Evolutionary conservation across 805 yeast genomes (phyloP).

Genomic region (Suhomyces prunicola): DNA sequence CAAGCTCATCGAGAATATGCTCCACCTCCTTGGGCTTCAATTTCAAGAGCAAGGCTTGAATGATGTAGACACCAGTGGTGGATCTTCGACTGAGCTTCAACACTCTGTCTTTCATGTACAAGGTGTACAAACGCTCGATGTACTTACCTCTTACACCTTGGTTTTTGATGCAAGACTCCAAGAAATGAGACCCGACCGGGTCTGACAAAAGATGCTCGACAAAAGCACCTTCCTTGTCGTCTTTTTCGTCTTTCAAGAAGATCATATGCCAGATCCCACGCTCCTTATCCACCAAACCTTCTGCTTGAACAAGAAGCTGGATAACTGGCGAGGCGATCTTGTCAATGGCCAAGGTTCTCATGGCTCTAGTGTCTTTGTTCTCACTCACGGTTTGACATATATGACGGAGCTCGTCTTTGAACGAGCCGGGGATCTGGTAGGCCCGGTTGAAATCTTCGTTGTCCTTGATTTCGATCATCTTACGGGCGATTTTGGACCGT

Average conservation of each 20-base stretch:
- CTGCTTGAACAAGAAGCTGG: slow-evolving; percentile 73
- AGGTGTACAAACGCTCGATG: slow-evolving; percentile 63
- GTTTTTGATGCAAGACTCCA: slow-evolving; percentile 65
- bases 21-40: slow-evolving; percentile 62
- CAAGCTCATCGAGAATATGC: slow-evolving; percentile 56
- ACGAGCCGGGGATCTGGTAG: slow-evolving; percentile 67
- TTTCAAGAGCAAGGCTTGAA: slow-evolving; percentile 66
- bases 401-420: slow-evolving; percentile 56
- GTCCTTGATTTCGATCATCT: slow-evolving; percentile 86
- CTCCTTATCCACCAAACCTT: slow-evolving; percentile 74
- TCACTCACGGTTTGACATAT: slow-evolving; percentile 42
- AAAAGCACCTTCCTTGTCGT: slow-evolving; percentile 69
- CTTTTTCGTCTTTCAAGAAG: slow-evolving; percentile 51
- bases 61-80: slow-evolving; percentile 78
- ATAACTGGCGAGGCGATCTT: slow-evolving; percentile 84
- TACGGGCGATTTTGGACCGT: slow-evolving; percentile 83
- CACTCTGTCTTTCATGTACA: slow-evolving; percentile 73
- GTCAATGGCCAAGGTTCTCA: slow-evolving; percentile 75
- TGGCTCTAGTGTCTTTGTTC: slow-evolving; percentile 31
- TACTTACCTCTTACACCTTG: slow-evolving; percentile 61
- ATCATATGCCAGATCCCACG: slow-evolving; percentile 66
- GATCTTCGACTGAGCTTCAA: slow-evolving; percentile 74
- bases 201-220: slow-evolving; percentile 82
- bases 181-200: slow-evolving; percentile 90
- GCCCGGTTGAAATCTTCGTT: slow-evolving; percentile 64